Evolutionary conservation across 352 stramenopile species (phyloP).

Genomic region (Thraustochytrium striatum): DNA sequence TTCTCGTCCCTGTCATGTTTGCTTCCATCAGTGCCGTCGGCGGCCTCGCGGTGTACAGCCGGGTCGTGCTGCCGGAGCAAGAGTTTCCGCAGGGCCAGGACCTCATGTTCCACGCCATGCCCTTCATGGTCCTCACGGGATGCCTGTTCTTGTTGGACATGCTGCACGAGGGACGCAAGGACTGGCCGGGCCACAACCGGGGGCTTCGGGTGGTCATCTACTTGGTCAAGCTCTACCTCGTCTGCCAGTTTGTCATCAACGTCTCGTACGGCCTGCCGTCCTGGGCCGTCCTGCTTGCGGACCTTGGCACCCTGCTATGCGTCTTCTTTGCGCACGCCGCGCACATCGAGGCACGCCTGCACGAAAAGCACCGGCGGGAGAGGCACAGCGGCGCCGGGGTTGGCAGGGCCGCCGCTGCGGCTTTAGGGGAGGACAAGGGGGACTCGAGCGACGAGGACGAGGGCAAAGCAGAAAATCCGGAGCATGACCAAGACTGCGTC

Average conservation of each 20-base stretch:
- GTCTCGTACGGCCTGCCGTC: neutral
- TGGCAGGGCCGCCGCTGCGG: too few species aligned
- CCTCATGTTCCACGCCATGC: slow-evolving; percentile 15
- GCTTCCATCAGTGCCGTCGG: slow-evolving; percentile 12
- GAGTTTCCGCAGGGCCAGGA: neutral
- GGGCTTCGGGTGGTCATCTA: neutral
- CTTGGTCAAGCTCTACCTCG: neutral
- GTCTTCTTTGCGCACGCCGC: slow-evolving; percentile 15
- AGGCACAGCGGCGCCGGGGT: too few species aligned
- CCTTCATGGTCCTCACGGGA: neutral
- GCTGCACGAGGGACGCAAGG: neutral
- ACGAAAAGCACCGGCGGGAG: neutral
- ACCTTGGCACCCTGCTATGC: neutral
- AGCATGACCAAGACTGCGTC: too few species aligned
- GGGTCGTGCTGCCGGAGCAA: neutral
- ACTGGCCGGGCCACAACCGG: neutral
- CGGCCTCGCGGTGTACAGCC: slow-evolving; percentile 23
- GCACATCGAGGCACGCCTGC: neutral
- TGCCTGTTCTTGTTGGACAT: slow-evolving; percentile 33
- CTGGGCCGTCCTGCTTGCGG: neutral
- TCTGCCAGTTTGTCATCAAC: neutral
- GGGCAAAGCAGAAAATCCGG: too few species aligned
- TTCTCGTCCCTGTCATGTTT: slow-evolving; percentile 4
- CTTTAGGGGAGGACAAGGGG: too few species aligned
- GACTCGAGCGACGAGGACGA: too few species aligned